phyloP scores from a whole-genome alignment of 768 basidiomycete species.

The Sarcodon aspratus region DNA sequence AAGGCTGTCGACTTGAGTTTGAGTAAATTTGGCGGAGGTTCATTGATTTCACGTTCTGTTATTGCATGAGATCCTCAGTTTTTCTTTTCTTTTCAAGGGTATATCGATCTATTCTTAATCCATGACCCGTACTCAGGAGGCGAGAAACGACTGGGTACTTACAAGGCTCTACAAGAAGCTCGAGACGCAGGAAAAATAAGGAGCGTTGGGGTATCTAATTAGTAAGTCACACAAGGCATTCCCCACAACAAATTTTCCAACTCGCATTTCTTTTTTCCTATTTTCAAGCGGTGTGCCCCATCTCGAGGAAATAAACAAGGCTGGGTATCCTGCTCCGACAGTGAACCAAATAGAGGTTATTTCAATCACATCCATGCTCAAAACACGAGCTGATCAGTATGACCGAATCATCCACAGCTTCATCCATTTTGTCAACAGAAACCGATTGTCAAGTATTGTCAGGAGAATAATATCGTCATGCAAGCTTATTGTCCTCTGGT shows the following conservation, averaged over 20 bases:
- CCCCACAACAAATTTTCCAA: background rate
- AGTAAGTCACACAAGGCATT: constrained; percentile 29
- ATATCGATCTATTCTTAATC: constrained; percentile 69
- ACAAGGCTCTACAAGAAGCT: constrained; percentile 57
- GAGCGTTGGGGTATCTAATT: constrained; percentile 78
- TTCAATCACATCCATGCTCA: background rate
- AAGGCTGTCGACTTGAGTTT: constrained; percentile 53
- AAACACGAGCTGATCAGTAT: background rate
- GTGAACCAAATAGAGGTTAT: constrained; percentile 78
- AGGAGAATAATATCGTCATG: constrained; percentile 22
- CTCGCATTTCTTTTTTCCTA: background rate
- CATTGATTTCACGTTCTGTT: constrained; percentile 6
- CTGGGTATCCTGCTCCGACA: constrained; percentile 51
- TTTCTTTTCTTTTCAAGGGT: constrained; percentile 29
- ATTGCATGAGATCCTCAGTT: constrained; percentile 1
- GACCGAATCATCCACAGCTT: constrained; percentile 32
- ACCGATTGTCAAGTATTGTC: constrained; percentile 61
- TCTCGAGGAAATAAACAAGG: constrained; percentile 58
- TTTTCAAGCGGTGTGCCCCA: constrained; percentile 51
- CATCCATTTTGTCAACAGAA: constrained; percentile 79
- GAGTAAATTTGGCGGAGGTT: constrained; percentile 46
- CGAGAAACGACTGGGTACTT: constrained; percentile 56
- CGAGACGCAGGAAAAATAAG: constrained; percentile 54
- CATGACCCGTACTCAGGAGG: constrained; percentile 62
- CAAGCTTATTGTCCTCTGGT: constrained; percentile 56